Base-by-base conservation (phyloP, 345 rosid genomes). In the Gossypium stocksii region DNA sequence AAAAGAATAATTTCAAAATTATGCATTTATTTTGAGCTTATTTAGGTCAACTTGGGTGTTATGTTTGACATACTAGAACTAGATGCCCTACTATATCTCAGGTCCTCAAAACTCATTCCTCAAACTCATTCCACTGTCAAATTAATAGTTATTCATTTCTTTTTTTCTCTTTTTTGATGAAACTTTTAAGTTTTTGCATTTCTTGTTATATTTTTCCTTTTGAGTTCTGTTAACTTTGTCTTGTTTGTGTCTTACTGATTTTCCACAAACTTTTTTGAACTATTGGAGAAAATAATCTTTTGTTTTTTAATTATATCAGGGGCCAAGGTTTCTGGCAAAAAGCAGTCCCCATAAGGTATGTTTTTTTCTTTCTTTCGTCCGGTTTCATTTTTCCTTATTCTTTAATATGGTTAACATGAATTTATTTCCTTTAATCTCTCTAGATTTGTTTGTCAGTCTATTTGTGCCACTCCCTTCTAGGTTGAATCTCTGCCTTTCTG, bases 311-410 rank as follows among this genome's bases (percentile, higher is more conserved):
- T 9, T 25, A 68, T 70, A 72, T 59, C 86, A 90, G 94, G 90
- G 68, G 71, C 80, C 79, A 64, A 70, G 72, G 46, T 87, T 88
- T 78, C 60, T 88, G 61, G 89, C 85, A 70, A 87, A 84, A 81
- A 82, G 81, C 80, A 79, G 88, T 73, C 81, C 83, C 41, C 90
- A 94, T 75, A 94, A 94, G 97, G 97, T 78, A 67, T 60, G 76
- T 2, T 11, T 74, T 53, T 17, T 61, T 38, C 17, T 64, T 56
- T 62, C 15, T 22, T 74, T 43, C 25, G 48, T 74, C 27, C 4
- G 2, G 59, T 62, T 44, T 41, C 41, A 27, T 0, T 61, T 10
- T 48, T 63, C 56, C 11, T 49, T 41, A 27, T 13, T 48, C 12
- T 34, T 25, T 52, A 63, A 34, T 63, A 59, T 16, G 23, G 38